Conservation (phyloP, 148 eudicot genomes). For the Nepenthes mirabilis region DNA sequence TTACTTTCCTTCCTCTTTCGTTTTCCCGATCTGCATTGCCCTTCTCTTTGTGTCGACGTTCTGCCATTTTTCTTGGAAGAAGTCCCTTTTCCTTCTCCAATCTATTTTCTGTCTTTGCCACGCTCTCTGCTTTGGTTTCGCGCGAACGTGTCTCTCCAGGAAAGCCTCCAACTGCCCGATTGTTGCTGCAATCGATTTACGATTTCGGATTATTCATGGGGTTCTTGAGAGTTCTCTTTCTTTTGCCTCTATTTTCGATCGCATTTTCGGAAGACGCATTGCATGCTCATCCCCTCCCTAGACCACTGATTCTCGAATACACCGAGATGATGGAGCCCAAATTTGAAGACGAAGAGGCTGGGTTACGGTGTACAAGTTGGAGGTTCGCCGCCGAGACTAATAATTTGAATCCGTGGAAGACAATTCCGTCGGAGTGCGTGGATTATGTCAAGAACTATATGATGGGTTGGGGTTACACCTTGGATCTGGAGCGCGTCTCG, state of each 20-base stretch:
- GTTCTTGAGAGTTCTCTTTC: slow-evolving; percentile 1
- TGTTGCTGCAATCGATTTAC: too few species aligned
- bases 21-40: too few species aligned
- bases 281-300: slow-evolving; percentile 19
- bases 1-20: too few species aligned
- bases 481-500: slow-evolving; percentile 56
- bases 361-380: slow-evolving; percentile 62
- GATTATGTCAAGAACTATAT: slow-evolving; percentile 62
- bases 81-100: too few species aligned
- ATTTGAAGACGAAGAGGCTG: slow-evolving; percentile 23
- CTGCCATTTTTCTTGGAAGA: too few species aligned
- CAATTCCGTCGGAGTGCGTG: slow-evolving; percentile 59
- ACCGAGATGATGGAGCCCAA: slow-evolving; percentile 18
- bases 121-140: too few species aligned
- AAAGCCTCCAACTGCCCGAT: too few species aligned
- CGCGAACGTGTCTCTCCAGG: too few species aligned
- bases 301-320: slow-evolving; percentile 43
- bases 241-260: slow-evolving; percentile 16
- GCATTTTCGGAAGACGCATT: slow-evolving; percentile 17
- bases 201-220: not conserved
- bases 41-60: too few species aligned
- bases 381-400: slow-evolving; percentile 74
- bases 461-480: slow-evolving; percentile 30
- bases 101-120: too few species aligned
- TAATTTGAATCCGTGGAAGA: slow-evolving; percentile 73